Evolutionary conservation across 169 alveolate species (phyloP).

Genomic region (Cryptosporidium sp.): DNA sequence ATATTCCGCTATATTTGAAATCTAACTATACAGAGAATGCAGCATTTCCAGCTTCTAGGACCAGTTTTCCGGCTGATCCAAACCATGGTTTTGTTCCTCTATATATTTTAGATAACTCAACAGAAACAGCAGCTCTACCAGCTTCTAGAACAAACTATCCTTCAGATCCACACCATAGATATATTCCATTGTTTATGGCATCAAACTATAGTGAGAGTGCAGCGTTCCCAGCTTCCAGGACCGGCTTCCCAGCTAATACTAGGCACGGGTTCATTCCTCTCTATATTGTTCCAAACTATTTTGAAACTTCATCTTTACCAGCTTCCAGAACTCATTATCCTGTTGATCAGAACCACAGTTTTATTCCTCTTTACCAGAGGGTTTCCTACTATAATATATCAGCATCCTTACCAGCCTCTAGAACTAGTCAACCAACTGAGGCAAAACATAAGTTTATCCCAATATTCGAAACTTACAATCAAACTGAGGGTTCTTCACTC

Average conservation of each 20-base stretch:
- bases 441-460: slow-evolving; percentile 10
- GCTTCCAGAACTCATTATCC: slow-evolving; percentile 36
- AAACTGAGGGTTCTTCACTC: neutral
- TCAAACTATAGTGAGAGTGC: neutral
- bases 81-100: slow-evolving; percentile 5
- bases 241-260: neutral
- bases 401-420: slow-evolving; percentile 41
- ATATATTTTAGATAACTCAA: neutral
- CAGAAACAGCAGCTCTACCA: slow-evolving; percentile 29
- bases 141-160: slow-evolving; percentile 20
- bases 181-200: neutral
- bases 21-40: neutral
- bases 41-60: slow-evolving; percentile 49
- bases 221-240: slow-evolving; percentile 31
- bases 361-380: slow-evolving; percentile 1
- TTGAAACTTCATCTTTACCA: slow-evolving; percentile 16
- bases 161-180: slow-evolving; percentile 9
- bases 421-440: slow-evolving; percentile 40
- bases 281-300: neutral
- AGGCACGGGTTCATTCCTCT: slow-evolving; percentile 20
- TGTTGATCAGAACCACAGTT: neutral
- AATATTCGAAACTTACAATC: neutral
- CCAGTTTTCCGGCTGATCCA: slow-evolving; percentile 15
- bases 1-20: neutral
- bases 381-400: neutral